Percentiles rank a stretch among this genome's conserved stretches.
phyloP scores from a whole-genome alignment of 2,329 filamentous ascomycete genomes.

The Alternaria dauci region DNA sequence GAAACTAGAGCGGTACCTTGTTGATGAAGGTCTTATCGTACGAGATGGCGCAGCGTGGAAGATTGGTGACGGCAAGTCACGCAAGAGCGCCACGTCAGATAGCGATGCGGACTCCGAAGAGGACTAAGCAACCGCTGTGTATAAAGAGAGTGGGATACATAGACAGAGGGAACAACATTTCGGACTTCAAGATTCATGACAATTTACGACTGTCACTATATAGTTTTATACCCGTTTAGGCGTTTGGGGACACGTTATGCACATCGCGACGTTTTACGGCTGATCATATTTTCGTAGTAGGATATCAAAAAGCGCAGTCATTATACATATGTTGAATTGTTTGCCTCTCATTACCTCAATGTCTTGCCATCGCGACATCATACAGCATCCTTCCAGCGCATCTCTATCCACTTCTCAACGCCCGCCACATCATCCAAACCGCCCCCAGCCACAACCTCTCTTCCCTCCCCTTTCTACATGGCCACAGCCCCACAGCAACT shows the following conservation, averaged over 20 bases:
- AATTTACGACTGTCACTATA: conserved; percentile 1
- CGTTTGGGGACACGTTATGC: neutral
- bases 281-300: neutral
- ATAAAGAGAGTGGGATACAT: neutral
- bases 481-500: neutral
- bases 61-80: conserved; percentile 45
- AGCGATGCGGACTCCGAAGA: conserved; percentile 26
- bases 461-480: neutral
- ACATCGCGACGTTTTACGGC: neutral
- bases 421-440: neutral
- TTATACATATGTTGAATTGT: neutral
- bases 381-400: neutral
- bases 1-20: conserved; percentile 51
- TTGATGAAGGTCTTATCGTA: conserved; percentile 50
- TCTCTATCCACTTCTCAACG: neutral
- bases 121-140: conserved; percentile 11
- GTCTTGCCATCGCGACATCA: neutral
- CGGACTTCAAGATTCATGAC: neutral
- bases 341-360: neutral
- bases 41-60: conserved; percentile 39
- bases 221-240: conserved; percentile 12
- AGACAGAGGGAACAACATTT: neutral
- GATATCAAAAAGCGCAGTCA: neutral
- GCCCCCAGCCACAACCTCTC: neutral
- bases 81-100: conserved; percentile 8